These are phyloP conservation scores for Tulasnella sp. DNA, from an alignment of 768 basidiomycete species.

Conservation along the genomic window DNA sequence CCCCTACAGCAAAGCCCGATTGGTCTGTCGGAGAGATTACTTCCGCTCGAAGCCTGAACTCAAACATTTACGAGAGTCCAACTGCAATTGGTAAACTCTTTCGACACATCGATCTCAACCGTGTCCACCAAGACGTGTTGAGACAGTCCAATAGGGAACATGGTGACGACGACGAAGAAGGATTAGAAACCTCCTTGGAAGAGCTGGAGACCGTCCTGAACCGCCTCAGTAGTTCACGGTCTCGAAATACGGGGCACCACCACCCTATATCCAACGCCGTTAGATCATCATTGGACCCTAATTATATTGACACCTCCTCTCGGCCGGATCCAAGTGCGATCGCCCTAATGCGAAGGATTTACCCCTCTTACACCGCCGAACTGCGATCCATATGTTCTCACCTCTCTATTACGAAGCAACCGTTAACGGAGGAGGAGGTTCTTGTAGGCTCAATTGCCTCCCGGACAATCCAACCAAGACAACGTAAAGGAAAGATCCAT, in stretches of 20 bases:
- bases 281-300: neutral
- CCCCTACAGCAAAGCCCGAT: conserved; percentile 23
- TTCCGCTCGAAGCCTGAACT: neutral
- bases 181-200: neutral
- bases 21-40: conserved; percentile 29
- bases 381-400: conserved; percentile 49
- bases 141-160: conserved; percentile 21
- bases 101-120: conserved; percentile 55
- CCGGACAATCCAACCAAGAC: conserved; percentile 56
- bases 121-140: neutral
- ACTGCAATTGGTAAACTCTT: conserved; percentile 61
- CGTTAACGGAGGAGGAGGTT: conserved; percentile 61
- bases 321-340: neutral
- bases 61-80: conserved; percentile 46
- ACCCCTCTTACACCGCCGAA: conserved; percentile 44
- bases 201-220: neutral
- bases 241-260: too few relatives aligned
- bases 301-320: conserved; percentile 14
- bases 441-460: conserved; percentile 63
- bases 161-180: neutral
- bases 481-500: conserved; percentile 52
- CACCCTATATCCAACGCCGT: conserved; percentile 22
- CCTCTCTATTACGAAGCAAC: conserved; percentile 38
- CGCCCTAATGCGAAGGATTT: neutral
- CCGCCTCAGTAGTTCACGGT: neutral